Conservation (phyloP, 2,329 filamentous ascomycete species). For the Alternaria incomplexa region DNA sequence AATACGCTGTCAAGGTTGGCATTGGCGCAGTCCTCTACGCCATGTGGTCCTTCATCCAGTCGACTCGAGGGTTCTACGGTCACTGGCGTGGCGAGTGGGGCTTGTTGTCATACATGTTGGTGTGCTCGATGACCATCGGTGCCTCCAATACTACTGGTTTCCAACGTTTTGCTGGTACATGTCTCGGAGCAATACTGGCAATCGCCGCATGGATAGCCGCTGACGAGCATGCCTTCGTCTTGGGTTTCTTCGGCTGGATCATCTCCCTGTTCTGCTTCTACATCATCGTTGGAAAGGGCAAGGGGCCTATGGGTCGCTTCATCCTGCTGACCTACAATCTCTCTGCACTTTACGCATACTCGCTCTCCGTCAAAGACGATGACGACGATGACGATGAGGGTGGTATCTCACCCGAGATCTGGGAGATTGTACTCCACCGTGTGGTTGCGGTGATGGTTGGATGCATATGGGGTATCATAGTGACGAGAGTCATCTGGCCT, state of each 20-base stretch:
- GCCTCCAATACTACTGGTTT: slow-evolving; percentile 92
- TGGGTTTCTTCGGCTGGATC: slow-evolving; percentile 83
- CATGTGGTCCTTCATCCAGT: slow-evolving; percentile 81
- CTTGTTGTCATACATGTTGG: slow-evolving; percentile 94
- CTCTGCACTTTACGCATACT: slow-evolving; percentile 92
- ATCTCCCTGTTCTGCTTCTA: slow-evolving; percentile 86
- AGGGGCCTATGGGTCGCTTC: slow-evolving; percentile 90
- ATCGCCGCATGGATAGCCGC: slow-evolving; percentile 79
- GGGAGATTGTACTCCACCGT: slow-evolving; percentile 86
- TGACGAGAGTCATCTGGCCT: slow-evolving; percentile 91
- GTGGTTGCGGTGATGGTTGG: slow-evolving; percentile 85
- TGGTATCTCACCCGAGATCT: slow-evolving; percentile 80
- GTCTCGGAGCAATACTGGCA: slow-evolving; percentile 78
- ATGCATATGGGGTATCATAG: slow-evolving; percentile 88
- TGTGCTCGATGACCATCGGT: slow-evolving; percentile 96
- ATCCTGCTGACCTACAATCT: slow-evolving; percentile 97
- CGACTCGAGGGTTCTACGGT: slow-evolving; percentile 79
- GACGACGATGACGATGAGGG: slow-evolving; percentile 85
- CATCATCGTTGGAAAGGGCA: slow-evolving; percentile 82
- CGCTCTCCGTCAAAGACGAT: slow-evolving; percentile 77
- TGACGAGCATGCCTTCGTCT: slow-evolving; percentile 72
- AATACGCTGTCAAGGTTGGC: slow-evolving; percentile 91
- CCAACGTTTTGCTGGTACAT: slow-evolving; percentile 84
- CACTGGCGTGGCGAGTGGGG: slow-evolving; percentile 98
- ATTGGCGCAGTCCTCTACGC: slow-evolving; percentile 88